Conservation (phyloP, 352 stramenopile genomes). For the Phytophthora sp. region DNA sequence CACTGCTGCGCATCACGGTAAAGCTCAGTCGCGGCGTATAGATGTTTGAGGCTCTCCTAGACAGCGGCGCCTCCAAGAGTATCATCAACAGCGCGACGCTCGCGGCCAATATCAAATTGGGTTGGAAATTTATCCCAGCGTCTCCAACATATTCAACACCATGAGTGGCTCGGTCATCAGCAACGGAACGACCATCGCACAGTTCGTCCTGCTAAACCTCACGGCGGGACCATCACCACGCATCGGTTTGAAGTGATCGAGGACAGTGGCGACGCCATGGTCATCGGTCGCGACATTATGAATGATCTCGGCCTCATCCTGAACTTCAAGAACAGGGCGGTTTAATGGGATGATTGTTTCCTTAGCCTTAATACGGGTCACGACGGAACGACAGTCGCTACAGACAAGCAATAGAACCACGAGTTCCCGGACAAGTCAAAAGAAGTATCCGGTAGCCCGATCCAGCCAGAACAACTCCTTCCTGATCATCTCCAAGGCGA, state of each 20-base stretch:
- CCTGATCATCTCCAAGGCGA: constrained; percentile 2
- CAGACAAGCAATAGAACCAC: background rate
- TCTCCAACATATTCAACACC: constrained; percentile 9
- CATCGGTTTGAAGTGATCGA: constrained; percentile 17
- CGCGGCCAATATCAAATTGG: background rate
- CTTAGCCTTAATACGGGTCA: constrained; percentile 3
- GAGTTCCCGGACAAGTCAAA: constrained; percentile 12
- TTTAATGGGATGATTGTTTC: constrained; percentile 7
- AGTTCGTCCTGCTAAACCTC: background rate
- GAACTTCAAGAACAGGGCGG: constrained; percentile 14
- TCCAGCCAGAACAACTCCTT: constrained; percentile 1
- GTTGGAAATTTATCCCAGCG: background rate
- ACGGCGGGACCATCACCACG: background rate
- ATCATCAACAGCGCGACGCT: constrained; percentile 10
- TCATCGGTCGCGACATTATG: constrained; percentile 18
- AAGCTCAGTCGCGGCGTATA: constrained; percentile 1
- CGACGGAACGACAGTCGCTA: background rate
- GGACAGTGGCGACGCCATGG: constrained; percentile 6
- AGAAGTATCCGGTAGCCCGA: no score
- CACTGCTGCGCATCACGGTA: constrained; percentile 5
- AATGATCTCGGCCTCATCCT: constrained; percentile 9
- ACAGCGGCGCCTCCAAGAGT: constrained; percentile 11
- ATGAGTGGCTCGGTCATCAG: constrained; percentile 2
- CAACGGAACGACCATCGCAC: constrained; percentile 3
- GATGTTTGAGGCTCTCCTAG: background rate